Evolutionary conservation across 441 rosid species (phyloP), one percentile per base, ranked within the genome.

Genomic region (Adansonia madagascariensis): DNA sequence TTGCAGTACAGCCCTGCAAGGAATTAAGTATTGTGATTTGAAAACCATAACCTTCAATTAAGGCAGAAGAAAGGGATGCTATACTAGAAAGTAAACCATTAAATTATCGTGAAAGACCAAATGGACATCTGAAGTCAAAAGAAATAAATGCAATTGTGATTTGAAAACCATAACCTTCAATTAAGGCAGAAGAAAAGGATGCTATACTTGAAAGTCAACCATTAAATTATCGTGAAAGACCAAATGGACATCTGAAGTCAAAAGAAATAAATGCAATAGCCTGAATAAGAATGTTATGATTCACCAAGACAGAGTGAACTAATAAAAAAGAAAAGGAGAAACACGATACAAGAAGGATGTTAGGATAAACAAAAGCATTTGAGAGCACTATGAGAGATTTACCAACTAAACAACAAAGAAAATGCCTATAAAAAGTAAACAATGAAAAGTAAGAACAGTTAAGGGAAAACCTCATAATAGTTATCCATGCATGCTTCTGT

Each of bases 1-100:
- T 94, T 80, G 98, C 97, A 22, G 98, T 91, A 84, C 99, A 96
- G 75, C 99, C 98, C 99, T 94, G 90, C 75, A 83, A 77, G 75
- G 35, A 76, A 76, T 17, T 20, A 22, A 62, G 73, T 41, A 71
- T 75, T 49, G 74, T 15, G 61, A 55, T 27, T 55, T 35, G 80
- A 41, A 47, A 41, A 70, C 41, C 41, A 12, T 0, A 31, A 41
- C 46, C 12, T 35, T 75, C 15, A 24, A 74, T 15, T 3, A 62
- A 22, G 62, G 35, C 63, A 75, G 72, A 65, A 31, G 24, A 31
- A 74, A 46, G 5, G 9, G 53, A 20, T 11, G 9, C 47, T 18
- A 24, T n/a, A 14, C 12, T 14, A 24, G 59, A 60, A 20, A 44
- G 43, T 43, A 73, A 73, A 59, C 67, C 31, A 73, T 57, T 55